phyloP scores from a whole-genome alignment of 352 stramenopile genomes.

The Pythium biforme region DNA sequence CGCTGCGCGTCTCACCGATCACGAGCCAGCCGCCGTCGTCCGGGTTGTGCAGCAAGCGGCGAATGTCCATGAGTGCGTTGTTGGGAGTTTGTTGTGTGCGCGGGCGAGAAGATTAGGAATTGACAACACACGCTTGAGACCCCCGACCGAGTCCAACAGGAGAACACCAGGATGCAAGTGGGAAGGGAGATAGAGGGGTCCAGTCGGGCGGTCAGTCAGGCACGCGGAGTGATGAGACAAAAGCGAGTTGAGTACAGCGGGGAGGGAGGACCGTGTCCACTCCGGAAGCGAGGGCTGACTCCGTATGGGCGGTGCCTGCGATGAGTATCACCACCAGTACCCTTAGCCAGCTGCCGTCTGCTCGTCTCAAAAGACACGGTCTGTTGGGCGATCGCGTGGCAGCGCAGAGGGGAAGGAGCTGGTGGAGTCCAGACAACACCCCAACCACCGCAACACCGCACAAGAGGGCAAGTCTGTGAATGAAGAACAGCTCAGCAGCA shows the following conservation, averaged over 20 bases:
- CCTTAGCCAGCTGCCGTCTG: neutral
- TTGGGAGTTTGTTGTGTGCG: neutral
- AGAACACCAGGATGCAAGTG: too few species aligned
- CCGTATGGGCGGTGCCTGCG: neutral
- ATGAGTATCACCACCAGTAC: neutral
- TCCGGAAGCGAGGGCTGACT: neutral
- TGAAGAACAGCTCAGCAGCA: neutral
- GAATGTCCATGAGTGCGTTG: slow-evolving; percentile 54
- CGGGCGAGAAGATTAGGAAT: neutral
- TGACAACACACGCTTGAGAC: neutral
- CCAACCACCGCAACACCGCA: neutral
- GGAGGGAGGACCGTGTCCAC: slow-evolving; percentile 10
- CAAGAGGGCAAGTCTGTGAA: neutral
- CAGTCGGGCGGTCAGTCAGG: slow-evolving; percentile 3
- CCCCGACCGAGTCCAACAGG: too few species aligned
- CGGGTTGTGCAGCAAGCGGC: slow-evolving; percentile 70
- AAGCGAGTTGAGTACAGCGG: neutral
- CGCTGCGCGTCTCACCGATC: slow-evolving; percentile 71
- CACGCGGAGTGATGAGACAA: neutral
- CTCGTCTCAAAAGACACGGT: slow-evolving; percentile 2
- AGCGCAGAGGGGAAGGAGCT: neutral
- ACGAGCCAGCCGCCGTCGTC: slow-evolving; percentile 78
- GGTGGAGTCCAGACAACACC: neutral
- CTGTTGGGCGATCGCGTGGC: neutral
- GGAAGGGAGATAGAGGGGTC: neutral